These are phyloP conservation scores for Fusarium mangiferae DNA, from an alignment of 2,329 filamentous ascomycete species.

Conservation along the genomic window DNA sequence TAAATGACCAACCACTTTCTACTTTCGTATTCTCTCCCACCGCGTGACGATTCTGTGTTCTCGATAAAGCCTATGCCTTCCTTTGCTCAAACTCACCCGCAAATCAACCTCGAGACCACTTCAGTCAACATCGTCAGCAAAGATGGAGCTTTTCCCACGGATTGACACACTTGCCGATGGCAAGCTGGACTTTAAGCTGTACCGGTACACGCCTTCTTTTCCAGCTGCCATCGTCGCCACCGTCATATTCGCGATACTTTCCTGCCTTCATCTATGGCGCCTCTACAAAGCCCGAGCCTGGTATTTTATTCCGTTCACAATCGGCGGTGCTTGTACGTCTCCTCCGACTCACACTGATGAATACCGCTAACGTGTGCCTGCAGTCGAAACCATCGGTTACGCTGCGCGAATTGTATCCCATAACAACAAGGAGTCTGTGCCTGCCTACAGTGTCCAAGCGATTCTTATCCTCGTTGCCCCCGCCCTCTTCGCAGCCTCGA, in stretches of 20 bases:
- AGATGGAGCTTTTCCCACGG: too few species aligned
- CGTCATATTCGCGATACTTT: not conserved
- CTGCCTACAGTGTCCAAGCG: not conserved
- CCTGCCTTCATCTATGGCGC: not conserved
- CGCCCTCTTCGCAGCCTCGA: not conserved
- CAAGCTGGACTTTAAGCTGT: not conserved
- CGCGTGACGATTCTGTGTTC: too few species aligned
- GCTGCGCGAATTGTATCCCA: not conserved
- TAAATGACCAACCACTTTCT: not conserved
- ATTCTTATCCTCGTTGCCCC: not conserved
- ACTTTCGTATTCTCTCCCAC: too few species aligned
- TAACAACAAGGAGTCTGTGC: fast-evolving
- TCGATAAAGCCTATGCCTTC: too few species aligned
- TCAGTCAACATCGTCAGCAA: too few species aligned
- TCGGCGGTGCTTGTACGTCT: not conserved
- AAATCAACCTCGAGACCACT: too few species aligned
- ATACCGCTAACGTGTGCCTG: not conserved
- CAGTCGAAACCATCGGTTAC: not conserved
- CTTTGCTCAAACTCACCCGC: too few species aligned
- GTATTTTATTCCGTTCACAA: not conserved
- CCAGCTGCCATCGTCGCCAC: not conserved
- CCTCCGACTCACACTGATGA: not conserved
- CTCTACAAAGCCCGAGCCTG: not conserved
- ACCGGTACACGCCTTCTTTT: fast-evolving
- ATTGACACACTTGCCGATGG: too few species aligned